Base-by-base conservation (phyloP, 768 basidiomycete species). In the Suillus luteus region DNA sequence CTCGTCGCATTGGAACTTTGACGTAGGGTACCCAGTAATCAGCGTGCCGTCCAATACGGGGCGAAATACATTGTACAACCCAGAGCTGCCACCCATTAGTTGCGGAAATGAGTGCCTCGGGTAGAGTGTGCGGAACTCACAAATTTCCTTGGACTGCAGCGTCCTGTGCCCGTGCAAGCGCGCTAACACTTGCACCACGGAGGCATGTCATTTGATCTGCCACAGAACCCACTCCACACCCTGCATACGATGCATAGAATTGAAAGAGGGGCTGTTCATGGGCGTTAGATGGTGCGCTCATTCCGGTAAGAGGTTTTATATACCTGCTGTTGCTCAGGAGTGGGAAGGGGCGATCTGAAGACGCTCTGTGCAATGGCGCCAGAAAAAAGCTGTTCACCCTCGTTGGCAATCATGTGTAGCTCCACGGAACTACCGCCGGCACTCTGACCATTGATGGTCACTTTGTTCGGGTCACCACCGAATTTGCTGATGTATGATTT, bases 281-380 rank as follows among this genome's bases (percentile, higher is more conserved):
- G 55, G 43, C 52, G 55, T 43, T 41, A 10, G 4, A 5, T 55
- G 22, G 22, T 49, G 41, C 60, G 24, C 43, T 22, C 33, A 52
- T 24, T 11, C 48, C 43, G 54, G 59, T 41, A 54, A 41, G 51
- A 52, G 35, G 31, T 17, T 59, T 37, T 44, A 67, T 74, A n/a
- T 58, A 88, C 87, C 76, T 77, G 70, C 64, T 85, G 83, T 69
- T 87, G 78, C 62, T 84, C 81, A 0, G 84, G 82, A 0, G 76
- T 75, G 0, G 86, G 81, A 49, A 89, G 60, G 5, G 86, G 83
- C 0, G 80, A 75, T 22, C 88, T 75, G 66, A 78, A 86, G 24
- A 88, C 81, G 67, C 87, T 88, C 72, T 90, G 88, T 1, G 82
- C 85, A 66, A 90, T 89, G 10, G 84, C 88, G 8, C 76, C 78